Evolutionary conservation across 2,329 filamentous ascomycete genomes (phyloP), one percentile per base, ranked within the genome.

Genomic region (Trichophyton schoenleinii): DNA sequence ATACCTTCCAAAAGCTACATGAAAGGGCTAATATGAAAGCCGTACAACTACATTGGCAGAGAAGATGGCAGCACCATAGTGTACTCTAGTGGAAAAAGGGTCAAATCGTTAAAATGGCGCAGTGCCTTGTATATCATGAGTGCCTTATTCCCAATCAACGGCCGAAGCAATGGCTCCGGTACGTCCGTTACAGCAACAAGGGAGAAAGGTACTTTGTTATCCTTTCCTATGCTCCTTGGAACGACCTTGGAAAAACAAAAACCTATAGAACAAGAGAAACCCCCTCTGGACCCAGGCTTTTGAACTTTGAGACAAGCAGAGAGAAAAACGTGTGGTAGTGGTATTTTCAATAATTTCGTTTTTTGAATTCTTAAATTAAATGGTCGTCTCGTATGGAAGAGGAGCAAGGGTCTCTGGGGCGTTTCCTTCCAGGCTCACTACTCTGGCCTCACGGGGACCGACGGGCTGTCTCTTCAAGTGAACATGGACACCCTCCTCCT

Each of bases 311-410:
- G 41, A 44, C 28, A 25, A 31, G 18, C 22, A 46, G 20, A 58
- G 9, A 25, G 22, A 58, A 44, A 42, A 22, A 42, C 28, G 28
- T 31, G 34, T 38, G 34, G 34, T 38, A 38, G 34, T 38, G 57
- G 57, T 58, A 58, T 58, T 58, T 44, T 41, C 49, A 55, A 55
- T 55, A 55, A 36, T n/a, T 38, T 55, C 49, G 49, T 55, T 55
- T 49, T 58, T 58, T 58, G 36, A 1, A 25, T 58, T 58, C 57
- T 58, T 48, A 59, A 59, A 59, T 59, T 94, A 99, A 79, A 99
- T 97, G 75, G 89, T 92, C 73, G 94, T 99, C 85, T 97, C 94
- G 86, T 97, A 99, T 74, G 94, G 80, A 71, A 97, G 84, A 71
- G 92, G 91, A 66, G 86, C 85, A 73, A 97, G 85, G 71, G 88